A percentile compares a stretch with the other conserved stretches of the same genome.
Conservation (phyloP, 2,329 filamentous ascomycete species). For the Beauveria brongniartii region DNA sequence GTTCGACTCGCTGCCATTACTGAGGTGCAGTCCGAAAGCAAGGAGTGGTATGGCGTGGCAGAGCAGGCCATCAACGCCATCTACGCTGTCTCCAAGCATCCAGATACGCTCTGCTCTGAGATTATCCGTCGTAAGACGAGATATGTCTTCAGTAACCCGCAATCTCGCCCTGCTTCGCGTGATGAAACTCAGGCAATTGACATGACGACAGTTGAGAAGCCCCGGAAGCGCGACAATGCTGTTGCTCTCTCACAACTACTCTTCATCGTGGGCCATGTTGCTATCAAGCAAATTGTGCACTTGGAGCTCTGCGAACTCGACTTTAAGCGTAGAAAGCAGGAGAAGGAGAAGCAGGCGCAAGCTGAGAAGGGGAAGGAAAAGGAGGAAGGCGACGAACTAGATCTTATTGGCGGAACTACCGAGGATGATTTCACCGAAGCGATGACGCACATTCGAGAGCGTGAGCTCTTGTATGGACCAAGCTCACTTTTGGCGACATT, state of each 20-base stretch:
- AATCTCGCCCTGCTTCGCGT: constrained; percentile 40
- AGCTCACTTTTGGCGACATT: constrained; percentile 83
- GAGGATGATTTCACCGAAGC: constrained; percentile 89
- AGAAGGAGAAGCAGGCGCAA: constrained; percentile 63
- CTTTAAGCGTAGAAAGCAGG: constrained; percentile 92
- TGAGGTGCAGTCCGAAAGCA: constrained; percentile 78
- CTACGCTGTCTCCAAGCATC: constrained; percentile 87
- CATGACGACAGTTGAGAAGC: constrained; percentile 29
- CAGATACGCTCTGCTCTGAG: constrained; percentile 86
- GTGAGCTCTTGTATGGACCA: constrained; percentile 74
- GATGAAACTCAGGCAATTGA: constrained; percentile 34
- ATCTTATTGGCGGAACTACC: constrained; percentile 92
- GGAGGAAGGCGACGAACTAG: constrained; percentile 77
- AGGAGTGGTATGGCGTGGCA: constrained; percentile 93
- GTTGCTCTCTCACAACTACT: constrained; percentile 80
- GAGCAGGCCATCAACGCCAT: constrained; percentile 96
- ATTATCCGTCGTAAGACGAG: constrained; percentile 82
- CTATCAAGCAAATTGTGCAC: constrained; percentile 98
- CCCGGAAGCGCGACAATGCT: constrained; percentile 57
- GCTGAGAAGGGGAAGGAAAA: constrained; percentile 46
- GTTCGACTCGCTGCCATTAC: constrained; percentile 73
- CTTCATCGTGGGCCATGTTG: constrained; percentile 92
- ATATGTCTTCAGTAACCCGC: constrained; percentile 56
- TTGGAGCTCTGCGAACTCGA: constrained; percentile 95
- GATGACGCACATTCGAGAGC: constrained; percentile 74